phyloP scores from a whole-genome alignment of 2,329 filamentous ascomycete genomes.

The Alternaria burnsii region DNA sequence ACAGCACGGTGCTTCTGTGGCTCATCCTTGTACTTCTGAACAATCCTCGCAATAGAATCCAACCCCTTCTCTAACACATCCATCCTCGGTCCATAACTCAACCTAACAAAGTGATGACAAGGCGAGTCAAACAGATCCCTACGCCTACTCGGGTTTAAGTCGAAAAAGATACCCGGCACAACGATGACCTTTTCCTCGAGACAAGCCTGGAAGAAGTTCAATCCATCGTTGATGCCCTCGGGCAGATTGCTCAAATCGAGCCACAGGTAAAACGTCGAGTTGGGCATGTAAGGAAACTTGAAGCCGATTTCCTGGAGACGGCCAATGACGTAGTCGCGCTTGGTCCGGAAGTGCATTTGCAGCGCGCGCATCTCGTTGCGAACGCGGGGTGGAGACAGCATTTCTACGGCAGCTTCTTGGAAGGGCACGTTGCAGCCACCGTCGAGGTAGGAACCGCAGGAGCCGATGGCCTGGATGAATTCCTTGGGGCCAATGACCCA shows the following conservation, averaged over 20 bases:
- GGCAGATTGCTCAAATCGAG: conserved; percentile 72
- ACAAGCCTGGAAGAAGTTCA: conserved; percentile 97
- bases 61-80: conserved; percentile 52
- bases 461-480: conserved; percentile 92
- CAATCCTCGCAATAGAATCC: conserved; percentile 52
- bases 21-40: conserved; percentile 44
- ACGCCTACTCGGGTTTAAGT: conserved; percentile 88
- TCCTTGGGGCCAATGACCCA: conserved; percentile 97
- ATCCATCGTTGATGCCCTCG: conserved; percentile 83
- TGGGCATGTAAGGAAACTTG: conserved; percentile 77
- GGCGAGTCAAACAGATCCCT: conserved; percentile 93
- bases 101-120: conserved; percentile 70
- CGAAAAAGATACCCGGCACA: conserved; percentile 97
- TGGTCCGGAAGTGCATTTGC: conserved; percentile 88
- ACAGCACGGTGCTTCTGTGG: conserved; percentile 23
- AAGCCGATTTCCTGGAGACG: conserved; percentile 88
- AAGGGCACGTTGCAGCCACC: conserved; percentile 95
- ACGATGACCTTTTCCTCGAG: conserved; percentile 95
- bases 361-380: conserved; percentile 87
- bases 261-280: conserved; percentile 96
- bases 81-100: conserved; percentile 54
- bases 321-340: conserved; percentile 88
- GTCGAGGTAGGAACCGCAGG: conserved; percentile 92
- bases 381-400: conserved; percentile 88
- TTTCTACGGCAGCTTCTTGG: conserved; percentile 89